Base-by-base conservation (phyloP, 352 stramenopile species). In the Phytophthora chlamydospora region DNA sequence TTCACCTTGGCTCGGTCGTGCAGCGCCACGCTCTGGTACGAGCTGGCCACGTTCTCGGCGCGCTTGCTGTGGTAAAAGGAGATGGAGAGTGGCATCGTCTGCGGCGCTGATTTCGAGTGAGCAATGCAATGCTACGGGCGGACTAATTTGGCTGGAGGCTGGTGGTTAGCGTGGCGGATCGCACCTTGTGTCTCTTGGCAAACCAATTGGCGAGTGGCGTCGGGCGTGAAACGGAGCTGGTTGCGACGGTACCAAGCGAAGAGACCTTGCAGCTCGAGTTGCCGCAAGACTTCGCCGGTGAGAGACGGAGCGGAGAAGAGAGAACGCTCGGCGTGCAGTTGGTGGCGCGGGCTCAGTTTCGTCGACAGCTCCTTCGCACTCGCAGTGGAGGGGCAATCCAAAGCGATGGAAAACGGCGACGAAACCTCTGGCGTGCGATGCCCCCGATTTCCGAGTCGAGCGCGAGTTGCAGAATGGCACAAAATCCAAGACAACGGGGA, bases 1-100 rank as follows among this genome's bases (percentile, higher is more conserved):
- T 66, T 63, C 9, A 76, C 52, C 42, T 80, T 76, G 17, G 49
- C 58, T 29, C 55, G 62, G 21, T 78, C 58, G 73, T 78, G 66
- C 13, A 74, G 43, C 12, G 60, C 72, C 36, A 80, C 61, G 39
- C 72, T 75, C 27, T 75, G 68, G 48, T 68, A 78, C 9, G 68
- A 71, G 33, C 36, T 78, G 33, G 58, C 43, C 1, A 24, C 45
- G 49, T 31, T 56, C 16, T 42, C 50, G 17, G 54, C 58, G 48
- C 58, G 41, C 48, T 74, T 80, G 52, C 17, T 74, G 62, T 76
- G 62, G 48, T 76, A 78, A 62, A 81, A 81, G 19, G 66, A 76
- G 55, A 81, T 81, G 50, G 69, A 81, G 56, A 81, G 57, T 58
- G 69, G 73, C 72, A 80, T 80, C 46, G 21, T 3, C 7, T 14